Evolutionary conservation across 2,329 filamentous ascomycete genomes (phyloP).

Genomic region (Trichophyton mentagrophytes): DNA sequence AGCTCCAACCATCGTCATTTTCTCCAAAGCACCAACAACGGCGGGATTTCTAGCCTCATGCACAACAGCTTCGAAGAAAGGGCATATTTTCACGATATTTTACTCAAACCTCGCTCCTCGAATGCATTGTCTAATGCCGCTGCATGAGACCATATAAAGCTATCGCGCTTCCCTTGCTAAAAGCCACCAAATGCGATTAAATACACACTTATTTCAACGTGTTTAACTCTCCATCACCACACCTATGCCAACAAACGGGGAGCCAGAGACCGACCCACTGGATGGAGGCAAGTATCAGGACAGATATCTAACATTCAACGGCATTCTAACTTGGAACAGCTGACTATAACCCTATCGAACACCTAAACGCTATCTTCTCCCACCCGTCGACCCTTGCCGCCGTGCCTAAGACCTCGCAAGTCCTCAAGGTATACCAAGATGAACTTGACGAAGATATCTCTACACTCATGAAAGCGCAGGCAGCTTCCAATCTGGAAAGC

Average conservation of each 20-base stretch:
- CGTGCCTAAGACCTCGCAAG: constrained; percentile 59
- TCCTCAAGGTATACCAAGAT: constrained; percentile 64
- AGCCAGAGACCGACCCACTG: constrained; percentile 28
- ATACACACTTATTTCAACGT: not conserved
- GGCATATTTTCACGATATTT: not conserved
- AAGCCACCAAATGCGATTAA: constrained; percentile 2
- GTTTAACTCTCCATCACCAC: constrained; percentile 11
- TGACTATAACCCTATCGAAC: constrained; percentile 84
- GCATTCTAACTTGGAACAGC: constrained; percentile 32
- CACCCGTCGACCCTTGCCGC: constrained; percentile 74
- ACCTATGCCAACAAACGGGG: constrained; percentile 29
- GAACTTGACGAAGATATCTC: constrained; percentile 68
- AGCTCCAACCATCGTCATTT: not conserved
- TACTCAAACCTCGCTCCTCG: not conserved
- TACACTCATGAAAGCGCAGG: constrained; percentile 59
- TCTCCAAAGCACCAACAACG: not conserved
- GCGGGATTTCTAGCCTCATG: not conserved
- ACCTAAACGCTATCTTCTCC: constrained; percentile 87
- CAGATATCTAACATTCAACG: not conserved
- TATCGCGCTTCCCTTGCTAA: not conserved
- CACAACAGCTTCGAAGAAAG: not conserved
- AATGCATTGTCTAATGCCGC: not conserved
- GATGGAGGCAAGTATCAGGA: constrained; percentile 31
- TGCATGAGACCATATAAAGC: not conserved
- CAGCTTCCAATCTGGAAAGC: constrained; percentile 72